Percentiles rank a stretch among this genome's conserved stretches.
Evolutionary conservation across 345 rosid genomes (phyloP).

Genomic region (Schrenkiella parvula): DNA sequence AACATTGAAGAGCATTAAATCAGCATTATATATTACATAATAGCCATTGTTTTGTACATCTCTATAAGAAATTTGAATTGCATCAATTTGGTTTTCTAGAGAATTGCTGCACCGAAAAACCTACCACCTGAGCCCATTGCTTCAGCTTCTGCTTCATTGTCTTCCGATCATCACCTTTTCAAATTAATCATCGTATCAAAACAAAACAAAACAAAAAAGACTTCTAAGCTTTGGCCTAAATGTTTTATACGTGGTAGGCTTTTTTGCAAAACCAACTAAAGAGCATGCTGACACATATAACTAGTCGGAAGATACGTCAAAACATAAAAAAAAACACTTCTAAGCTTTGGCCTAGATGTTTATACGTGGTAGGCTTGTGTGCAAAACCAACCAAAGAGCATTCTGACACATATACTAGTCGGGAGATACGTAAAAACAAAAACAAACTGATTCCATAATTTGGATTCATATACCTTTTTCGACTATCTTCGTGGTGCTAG

Average conservation of each 20-base stretch:
- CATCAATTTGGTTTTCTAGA: slow-evolving; percentile 33
- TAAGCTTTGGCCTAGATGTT: too few species aligned
- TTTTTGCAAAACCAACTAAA: background rate
- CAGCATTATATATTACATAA: background rate
- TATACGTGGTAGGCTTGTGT: too few species aligned
- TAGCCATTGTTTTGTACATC: background rate
- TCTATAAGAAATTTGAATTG: background rate
- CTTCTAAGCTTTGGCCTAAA: background rate
- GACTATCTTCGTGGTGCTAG: slow-evolving; percentile 32
- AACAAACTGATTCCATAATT: background rate
- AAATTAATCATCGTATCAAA: background rate
- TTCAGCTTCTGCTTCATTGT: slow-evolving; percentile 63
- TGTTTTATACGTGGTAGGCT: background rate
- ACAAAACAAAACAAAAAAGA: background rate
- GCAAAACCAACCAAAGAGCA: too few species aligned
- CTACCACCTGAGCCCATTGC: slow-evolving; percentile 89
- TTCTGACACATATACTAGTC: too few species aligned
- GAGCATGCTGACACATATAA: background rate
- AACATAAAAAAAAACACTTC: too few species aligned
- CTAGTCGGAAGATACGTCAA: background rate
- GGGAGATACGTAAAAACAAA: too few species aligned
- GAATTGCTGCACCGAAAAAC: slow-evolving; percentile 54
- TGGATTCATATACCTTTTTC: slow-evolving; percentile 44
- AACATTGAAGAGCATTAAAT: background rate
- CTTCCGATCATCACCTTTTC: slow-evolving; percentile 60